A percentile compares a stretch with the other conserved stretches of the same genome.
Conservation (phyloP, 495 filamentous ascomycete genomes). For the Tuber microsphaerosporum region DNA sequence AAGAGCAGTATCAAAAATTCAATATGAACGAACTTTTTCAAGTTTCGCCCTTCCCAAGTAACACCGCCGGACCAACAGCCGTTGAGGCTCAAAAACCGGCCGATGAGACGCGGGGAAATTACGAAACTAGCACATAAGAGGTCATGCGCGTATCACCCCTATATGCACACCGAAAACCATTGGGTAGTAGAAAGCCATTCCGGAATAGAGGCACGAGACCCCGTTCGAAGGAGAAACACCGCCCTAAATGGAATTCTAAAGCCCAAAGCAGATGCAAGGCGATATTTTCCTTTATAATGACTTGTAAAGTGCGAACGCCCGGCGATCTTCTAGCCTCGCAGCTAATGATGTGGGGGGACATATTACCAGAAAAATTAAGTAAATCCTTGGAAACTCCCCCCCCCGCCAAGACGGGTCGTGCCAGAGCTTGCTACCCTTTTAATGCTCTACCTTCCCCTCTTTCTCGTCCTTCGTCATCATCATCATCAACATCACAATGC, state of each 20-base stretch:
- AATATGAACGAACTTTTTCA: neutral
- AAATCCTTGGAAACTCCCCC: neutral
- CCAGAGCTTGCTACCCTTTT: neutral
- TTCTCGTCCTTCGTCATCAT: neutral
- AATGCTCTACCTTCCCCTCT: neutral
- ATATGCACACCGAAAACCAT: neutral
- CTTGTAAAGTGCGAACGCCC: neutral
- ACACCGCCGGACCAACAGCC: neutral
- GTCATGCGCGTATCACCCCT: neutral
- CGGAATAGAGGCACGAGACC: neutral
- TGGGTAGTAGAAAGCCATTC: neutral
- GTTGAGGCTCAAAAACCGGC: neutral
- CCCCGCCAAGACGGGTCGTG: neutral
- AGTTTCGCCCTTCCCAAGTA: neutral
- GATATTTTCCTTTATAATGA: neutral
- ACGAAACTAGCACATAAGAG: neutral
- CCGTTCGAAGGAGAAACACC: neutral
- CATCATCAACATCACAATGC: conserved; percentile 31
- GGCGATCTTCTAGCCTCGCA: neutral
- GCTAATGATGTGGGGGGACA: neutral
- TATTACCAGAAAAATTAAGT: neutral
- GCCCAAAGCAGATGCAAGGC: neutral
- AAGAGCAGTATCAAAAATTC: neutral
- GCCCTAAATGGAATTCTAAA: neutral
- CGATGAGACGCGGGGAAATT: neutral